phyloP scores from a whole-genome alignment of 83 land plant genomes.

The Picea abies region DNA sequence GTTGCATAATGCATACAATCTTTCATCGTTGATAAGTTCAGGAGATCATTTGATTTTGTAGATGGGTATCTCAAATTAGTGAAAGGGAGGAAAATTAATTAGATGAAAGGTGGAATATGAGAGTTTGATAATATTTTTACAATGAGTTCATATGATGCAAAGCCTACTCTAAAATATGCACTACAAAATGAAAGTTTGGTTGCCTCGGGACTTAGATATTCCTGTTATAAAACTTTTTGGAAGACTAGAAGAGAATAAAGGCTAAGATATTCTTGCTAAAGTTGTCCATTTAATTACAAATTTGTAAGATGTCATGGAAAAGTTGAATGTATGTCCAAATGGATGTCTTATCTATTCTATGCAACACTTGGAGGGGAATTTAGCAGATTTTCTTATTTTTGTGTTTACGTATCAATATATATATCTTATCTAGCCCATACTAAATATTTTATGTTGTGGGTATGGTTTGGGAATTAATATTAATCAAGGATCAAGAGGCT shows the following conservation, averaged over 20 bases:
- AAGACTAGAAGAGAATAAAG: slow-evolving; percentile 72
- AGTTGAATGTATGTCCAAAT: no score
- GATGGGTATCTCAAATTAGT: slow-evolving; percentile 85
- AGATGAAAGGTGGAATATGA: slow-evolving; percentile 90
- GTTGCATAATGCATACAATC: no score
- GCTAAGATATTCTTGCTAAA: no score
- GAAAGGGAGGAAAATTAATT: slow-evolving; percentile 92
- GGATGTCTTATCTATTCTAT: no score
- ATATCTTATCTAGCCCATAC: no score
- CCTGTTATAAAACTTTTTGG: slow-evolving; percentile 88
- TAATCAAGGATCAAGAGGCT: background rate
- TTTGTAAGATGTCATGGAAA: no score
- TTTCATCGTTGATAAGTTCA: background rate
- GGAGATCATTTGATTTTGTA: slow-evolving; percentile 83
- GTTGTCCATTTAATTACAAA: no score
- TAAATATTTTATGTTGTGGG: background rate
- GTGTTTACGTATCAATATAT: no score
- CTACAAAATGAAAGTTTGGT: slow-evolving; percentile 84
- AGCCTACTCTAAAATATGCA: slow-evolving; percentile 71
- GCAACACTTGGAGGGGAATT: no score
- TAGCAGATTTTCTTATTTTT: background rate
- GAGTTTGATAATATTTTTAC: slow-evolving; percentile 71
- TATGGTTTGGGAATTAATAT: background rate
- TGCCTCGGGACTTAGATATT: slow-evolving; percentile 66
- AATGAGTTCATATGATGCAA: slow-evolving; percentile 88